A percentile compares a stretch with the other conserved stretches of the same genome.
These are phyloP conservation scores for Colletotrichum magnum DNA, from an alignment of 2,329 filamentous ascomycete species.

Conservation along the genomic window DNA sequence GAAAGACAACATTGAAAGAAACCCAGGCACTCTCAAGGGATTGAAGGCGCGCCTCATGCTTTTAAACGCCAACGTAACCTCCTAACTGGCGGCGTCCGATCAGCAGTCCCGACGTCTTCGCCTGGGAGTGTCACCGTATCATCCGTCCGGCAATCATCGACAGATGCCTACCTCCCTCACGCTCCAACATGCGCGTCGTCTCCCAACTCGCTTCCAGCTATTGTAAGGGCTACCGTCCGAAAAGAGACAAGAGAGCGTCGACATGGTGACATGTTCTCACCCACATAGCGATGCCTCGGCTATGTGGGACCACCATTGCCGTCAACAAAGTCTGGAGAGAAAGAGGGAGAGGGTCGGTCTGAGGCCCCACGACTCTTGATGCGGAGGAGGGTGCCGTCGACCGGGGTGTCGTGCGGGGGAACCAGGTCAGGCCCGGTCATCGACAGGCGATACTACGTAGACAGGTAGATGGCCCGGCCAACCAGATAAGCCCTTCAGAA, in stretches of 20 bases:
- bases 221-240: conserved; percentile 1
- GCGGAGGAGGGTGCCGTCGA: conserved; percentile 24
- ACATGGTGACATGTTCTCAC: background rate
- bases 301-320: background rate
- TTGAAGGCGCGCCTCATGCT: conserved; percentile 3
- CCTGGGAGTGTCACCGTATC: background rate
- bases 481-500: background rate
- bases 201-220: background rate
- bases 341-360: background rate
- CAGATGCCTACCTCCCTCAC: background rate
- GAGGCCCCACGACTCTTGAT: conserved; percentile 5
- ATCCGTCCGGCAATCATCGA: background rate
- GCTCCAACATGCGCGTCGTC: background rate
- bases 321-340: background rate
- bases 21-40: background rate
- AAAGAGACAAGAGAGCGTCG: background rate
- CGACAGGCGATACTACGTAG: conserved; percentile 2
- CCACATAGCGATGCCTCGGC: background rate
- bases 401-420: conserved; percentile 35
- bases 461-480: conserved; percentile 9
- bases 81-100: background rate
- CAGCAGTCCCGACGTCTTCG: conserved; percentile 4
- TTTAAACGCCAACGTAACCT: background rate
- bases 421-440: conserved; percentile 32
- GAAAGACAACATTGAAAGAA: background rate